phyloP scores from a whole-genome alignment of 345 rosid genomes.

The Euphorbia lathyris region DNA sequence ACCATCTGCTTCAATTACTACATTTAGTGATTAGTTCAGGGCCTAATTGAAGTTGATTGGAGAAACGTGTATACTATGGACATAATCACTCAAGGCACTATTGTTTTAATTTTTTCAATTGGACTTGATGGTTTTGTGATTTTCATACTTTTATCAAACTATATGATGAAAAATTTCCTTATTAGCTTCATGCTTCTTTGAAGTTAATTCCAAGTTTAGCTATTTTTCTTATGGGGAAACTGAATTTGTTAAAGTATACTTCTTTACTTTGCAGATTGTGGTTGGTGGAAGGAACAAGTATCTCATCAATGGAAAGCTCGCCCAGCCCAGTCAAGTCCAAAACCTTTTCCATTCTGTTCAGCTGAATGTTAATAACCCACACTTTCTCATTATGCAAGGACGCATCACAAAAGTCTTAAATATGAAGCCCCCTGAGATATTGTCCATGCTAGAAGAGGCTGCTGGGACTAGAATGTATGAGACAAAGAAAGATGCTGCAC shows the following conservation, averaged over 20 bases:
- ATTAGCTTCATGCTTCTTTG: neutral
- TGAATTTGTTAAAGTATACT: neutral
- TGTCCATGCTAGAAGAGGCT: conserved; percentile 99
- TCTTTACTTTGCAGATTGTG: conserved; percentile 61
- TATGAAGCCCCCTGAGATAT: conserved; percentile 97
- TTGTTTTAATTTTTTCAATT: neutral
- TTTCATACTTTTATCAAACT: neutral
- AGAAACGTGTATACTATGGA: neutral
- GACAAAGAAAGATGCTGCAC: conserved; percentile 82
- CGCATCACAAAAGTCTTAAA: conserved; percentile 94
- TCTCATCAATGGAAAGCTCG: conserved; percentile 68
- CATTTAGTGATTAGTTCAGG: neutral
- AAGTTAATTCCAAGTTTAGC: neutral
- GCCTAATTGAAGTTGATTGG: neutral
- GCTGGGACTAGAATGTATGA: conserved; percentile 99
- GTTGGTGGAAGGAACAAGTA: conserved; percentile 86
- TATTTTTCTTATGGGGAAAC: neutral
- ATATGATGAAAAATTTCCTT: neutral
- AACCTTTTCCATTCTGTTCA: conserved; percentile 97
- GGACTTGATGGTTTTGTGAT: neutral
- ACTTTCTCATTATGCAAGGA: conserved; percentile 99
- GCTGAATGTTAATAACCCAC: conserved; percentile 95
- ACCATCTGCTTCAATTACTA: too few relatives aligned
- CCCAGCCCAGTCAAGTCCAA: conserved; percentile 86
- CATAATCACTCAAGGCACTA: neutral